Evolutionary conservation across 164 flowering plant species (phyloP).

Genomic region (Stephania japonica): DNA sequence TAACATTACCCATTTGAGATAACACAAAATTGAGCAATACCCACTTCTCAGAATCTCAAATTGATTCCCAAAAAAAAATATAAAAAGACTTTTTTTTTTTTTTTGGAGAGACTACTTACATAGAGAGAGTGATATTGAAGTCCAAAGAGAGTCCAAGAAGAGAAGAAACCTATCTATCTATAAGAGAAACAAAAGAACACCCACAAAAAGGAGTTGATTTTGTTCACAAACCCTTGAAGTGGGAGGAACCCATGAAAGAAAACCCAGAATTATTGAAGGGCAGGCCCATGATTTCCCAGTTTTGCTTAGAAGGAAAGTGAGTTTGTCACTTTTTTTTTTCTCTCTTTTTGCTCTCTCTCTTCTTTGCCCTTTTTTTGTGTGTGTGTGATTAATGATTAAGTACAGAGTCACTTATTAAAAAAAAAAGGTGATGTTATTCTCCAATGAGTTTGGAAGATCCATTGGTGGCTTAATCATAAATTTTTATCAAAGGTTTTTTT

Average conservation of each 20-base stretch:
- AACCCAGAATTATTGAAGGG: constrained; percentile 16
- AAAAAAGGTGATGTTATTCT: constrained; percentile 21
- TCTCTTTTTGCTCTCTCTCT: constrained; percentile 4
- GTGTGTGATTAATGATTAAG: background rate
- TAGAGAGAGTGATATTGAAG: background rate
- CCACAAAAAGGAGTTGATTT: constrained; percentile 5
- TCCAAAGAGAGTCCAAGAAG: background rate
- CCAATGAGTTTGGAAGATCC: constrained; percentile 67
- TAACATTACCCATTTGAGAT: constrained; percentile 70
- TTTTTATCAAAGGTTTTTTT: too few relatives aligned
- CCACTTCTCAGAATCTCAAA: constrained; percentile 7
- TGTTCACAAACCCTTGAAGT: background rate
- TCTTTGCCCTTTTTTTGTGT: background rate
- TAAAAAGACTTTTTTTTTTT: too few relatives aligned
- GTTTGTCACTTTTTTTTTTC: constrained; percentile 8
- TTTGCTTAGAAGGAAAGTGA: constrained; percentile 13
- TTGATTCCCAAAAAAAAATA: background rate
- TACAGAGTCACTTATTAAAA: constrained; percentile 4
- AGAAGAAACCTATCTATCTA: background rate
- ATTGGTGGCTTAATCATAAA: constrained; percentile 18
- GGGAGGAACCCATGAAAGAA: background rate
- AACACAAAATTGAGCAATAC: background rate
- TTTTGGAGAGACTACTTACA: background rate
- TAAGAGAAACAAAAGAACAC: background rate
- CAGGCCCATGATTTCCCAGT: constrained; percentile 13